These are phyloP conservation scores for Sechiopsis laciniata DNA, from an alignment of 306 rosid genomes.

Conservation along the genomic window DNA sequence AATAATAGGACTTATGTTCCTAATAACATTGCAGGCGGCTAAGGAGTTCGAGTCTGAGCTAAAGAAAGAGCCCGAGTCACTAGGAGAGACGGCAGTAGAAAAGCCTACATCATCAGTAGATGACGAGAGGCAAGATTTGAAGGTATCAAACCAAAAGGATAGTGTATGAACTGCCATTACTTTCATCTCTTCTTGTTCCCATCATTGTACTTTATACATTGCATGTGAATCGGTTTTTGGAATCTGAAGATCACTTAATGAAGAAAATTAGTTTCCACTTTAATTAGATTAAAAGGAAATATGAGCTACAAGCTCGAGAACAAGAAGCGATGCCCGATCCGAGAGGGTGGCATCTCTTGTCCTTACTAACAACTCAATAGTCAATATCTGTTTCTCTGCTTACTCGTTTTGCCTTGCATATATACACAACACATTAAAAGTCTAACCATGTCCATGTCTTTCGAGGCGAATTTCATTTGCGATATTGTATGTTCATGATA, in stretches of 20 bases:
- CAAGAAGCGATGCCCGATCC: not conserved
- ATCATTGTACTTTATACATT: slow-evolving; percentile 6
- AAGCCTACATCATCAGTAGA: slow-evolving; percentile 15
- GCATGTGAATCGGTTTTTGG: slow-evolving; percentile 20
- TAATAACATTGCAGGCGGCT: slow-evolving; percentile 66
- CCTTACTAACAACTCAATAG: not conserved
- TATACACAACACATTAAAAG: not conserved
- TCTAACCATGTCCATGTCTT: not conserved
- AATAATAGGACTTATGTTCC: slow-evolving; percentile 13
- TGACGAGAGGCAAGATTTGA: slow-evolving; percentile 52
- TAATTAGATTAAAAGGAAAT: not conserved
- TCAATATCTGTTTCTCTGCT: not conserved
- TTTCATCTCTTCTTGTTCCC: slow-evolving; percentile 25
- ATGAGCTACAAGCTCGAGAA: not conserved
- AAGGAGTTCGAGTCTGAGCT: slow-evolving; percentile 94
- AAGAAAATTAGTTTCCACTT: not conserved
- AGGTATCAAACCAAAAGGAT: slow-evolving; percentile 64
- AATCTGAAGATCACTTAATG: slow-evolving; percentile 25
- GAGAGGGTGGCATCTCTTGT: not conserved
- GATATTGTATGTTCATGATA: not conserved
- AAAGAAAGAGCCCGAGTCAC: slow-evolving; percentile 59
- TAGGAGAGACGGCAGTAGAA: slow-evolving; percentile 25
- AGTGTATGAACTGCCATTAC: slow-evolving; percentile 39
- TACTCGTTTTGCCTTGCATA: not conserved
- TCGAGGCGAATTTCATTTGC: not conserved